A percentile compares a stretch with the other conserved stretches of the same genome.
Evolutionary conservation across 495 filamentous ascomycete species (phyloP).

Genomic region (Neurospora sp.): DNA sequence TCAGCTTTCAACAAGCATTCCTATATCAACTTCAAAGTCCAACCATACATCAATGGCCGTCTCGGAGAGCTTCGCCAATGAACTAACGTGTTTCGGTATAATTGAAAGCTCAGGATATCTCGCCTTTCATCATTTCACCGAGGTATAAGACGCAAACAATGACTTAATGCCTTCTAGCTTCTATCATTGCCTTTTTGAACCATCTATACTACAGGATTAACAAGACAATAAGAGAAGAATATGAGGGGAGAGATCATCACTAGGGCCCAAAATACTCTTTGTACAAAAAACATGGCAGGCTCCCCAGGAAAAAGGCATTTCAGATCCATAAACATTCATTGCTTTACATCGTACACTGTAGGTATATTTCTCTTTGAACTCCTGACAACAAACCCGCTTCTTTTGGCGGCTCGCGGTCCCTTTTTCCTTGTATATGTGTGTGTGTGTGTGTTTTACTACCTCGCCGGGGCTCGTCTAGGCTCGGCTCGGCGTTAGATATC

Average conservation of each 20-base stretch:
- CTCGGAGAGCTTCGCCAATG: too few relatives aligned
- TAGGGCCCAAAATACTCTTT: slow-evolving; percentile 7
- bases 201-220: slow-evolving; percentile 23
- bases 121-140: too few relatives aligned
- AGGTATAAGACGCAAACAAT: too few relatives aligned
- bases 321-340: slow-evolving; percentile 11
- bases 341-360: slow-evolving; percentile 10
- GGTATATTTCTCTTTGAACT: not conserved
- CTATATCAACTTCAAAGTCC: too few relatives aligned
- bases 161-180: not conserved
- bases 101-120: too few relatives aligned
- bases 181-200: slow-evolving; percentile 22
- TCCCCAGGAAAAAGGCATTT: slow-evolving; percentile 1
- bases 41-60: too few relatives aligned
- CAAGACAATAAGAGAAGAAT: slow-evolving; percentile 21
- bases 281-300: slow-evolving; percentile 7
- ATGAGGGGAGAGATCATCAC: slow-evolving; percentile 20
- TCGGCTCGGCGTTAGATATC: not conserved
- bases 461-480: not conserved
- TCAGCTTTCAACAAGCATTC: not conserved
- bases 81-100: too few relatives aligned
- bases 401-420: not conserved
- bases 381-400: not conserved
- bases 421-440: not conserved
- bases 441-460: not conserved